These are phyloP conservation scores for Candida insectorum DNA, from an alignment of 805 yeast genomes.

Conservation along the genomic window DNA sequence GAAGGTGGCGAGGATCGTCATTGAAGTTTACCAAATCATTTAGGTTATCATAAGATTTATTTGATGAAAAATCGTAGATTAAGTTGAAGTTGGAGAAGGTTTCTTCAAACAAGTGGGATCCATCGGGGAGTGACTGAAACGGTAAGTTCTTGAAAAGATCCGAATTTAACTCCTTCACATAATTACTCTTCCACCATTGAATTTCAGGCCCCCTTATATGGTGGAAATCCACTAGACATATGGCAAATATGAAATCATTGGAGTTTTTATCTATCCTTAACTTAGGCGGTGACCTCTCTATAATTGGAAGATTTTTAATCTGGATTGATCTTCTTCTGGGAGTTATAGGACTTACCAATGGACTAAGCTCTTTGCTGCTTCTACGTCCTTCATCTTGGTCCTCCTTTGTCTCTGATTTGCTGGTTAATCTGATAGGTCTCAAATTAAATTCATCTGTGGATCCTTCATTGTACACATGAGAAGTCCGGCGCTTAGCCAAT, in stretches of 20 bases:
- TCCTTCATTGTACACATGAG: background rate
- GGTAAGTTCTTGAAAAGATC: constrained; percentile 81
- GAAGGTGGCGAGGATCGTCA: constrained; percentile 40
- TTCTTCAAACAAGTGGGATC: constrained; percentile 90
- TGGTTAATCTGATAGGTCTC: constrained; percentile 11
- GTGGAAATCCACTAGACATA: constrained; percentile 89
- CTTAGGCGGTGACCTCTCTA: constrained; percentile 12
- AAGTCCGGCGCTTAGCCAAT: constrained; percentile 21
- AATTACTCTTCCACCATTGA: constrained; percentile 74
- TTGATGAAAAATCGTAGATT: constrained; percentile 57
- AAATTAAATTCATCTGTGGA: constrained; percentile 10
- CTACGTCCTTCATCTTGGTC: background rate
- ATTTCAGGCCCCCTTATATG: constrained; percentile 92
- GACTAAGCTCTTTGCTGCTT: constrained; percentile 2
- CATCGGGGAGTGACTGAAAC: constrained; percentile 95
- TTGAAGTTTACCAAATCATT: constrained; percentile 29
- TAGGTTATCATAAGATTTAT: constrained; percentile 44
- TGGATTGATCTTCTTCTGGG: constrained; percentile 25
- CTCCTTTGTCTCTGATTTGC: constrained; percentile 1
- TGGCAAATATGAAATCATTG: constrained; percentile 61
- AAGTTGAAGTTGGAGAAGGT: constrained; percentile 89
- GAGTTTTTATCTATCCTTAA: constrained; percentile 10
- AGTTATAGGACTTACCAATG: constrained; percentile 7
- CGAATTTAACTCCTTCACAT: constrained; percentile 28
- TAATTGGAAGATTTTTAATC: constrained; percentile 36